phyloP scores from a whole-genome alignment of 2,329 filamentous ascomycete genomes.

The Ascosphaera acerosa region DNA sequence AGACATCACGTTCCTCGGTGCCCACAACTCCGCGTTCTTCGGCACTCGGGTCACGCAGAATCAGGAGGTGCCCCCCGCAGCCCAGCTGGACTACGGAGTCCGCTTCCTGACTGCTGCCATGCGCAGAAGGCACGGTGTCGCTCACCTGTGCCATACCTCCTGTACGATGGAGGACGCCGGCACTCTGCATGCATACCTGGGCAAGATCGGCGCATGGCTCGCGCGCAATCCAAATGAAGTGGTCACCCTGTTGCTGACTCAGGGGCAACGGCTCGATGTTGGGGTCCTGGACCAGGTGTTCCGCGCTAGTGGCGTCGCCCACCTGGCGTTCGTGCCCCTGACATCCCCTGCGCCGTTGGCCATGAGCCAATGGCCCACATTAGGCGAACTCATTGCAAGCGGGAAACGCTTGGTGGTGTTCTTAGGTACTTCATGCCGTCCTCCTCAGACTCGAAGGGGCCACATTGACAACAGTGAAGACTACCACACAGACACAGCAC shows the following conservation, averaged over 20 bases:
- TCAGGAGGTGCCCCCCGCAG: slow-evolving; percentile 32
- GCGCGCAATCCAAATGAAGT: slow-evolving; percentile 33
- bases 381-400: slow-evolving; percentile 16
- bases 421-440: slow-evolving; percentile 10
- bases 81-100: slow-evolving; percentile 35
- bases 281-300: slow-evolving; percentile 13
- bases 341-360: slow-evolving; percentile 10
- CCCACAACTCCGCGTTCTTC: slow-evolving; percentile 41
- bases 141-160: slow-evolving; percentile 37
- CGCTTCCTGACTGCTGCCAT: too few species aligned
- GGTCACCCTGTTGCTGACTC: slow-evolving; percentile 37
- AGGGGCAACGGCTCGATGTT: slow-evolving; percentile 24
- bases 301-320: slow-evolving; percentile 10
- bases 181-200: slow-evolving; percentile 28
- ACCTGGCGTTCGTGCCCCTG: slow-evolving; percentile 15
- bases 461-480: slow-evolving; percentile 12
- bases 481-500: slow-evolving; percentile 15
- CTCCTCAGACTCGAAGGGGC: neutral
- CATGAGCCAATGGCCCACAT: slow-evolving; percentile 19
- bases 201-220: slow-evolving; percentile 33
- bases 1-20: slow-evolving; percentile 33
- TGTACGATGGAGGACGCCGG: slow-evolving; percentile 36
- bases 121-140: slow-evolving; percentile 41
- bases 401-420: slow-evolving; percentile 22
- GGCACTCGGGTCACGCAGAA: slow-evolving; percentile 29